These are phyloP conservation scores for Bonia amplexicaulis DNA, from an alignment of 176 grass and related monocot species.

Conservation along the genomic window DNA sequence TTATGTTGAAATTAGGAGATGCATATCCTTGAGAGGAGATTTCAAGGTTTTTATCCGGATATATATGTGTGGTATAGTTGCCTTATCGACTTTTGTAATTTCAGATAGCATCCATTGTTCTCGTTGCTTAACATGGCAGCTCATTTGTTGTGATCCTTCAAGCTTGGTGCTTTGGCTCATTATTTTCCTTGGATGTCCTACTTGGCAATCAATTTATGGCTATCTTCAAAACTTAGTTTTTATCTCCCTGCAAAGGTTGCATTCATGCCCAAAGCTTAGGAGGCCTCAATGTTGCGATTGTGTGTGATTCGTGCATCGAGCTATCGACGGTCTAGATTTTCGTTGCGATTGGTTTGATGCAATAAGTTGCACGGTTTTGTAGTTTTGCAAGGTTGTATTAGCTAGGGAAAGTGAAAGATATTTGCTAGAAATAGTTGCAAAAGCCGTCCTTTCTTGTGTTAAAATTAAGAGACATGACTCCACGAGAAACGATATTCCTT, in stretches of 20 bases:
- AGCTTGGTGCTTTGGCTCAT: too few relatives aligned
- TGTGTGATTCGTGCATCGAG: too few relatives aligned
- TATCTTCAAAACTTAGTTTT: not conserved
- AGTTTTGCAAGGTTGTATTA: not conserved
- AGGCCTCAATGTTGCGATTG: not conserved
- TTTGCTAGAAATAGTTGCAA: not conserved
- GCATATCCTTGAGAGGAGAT: too few relatives aligned
- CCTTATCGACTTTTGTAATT: too few relatives aligned
- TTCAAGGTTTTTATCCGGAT: too few relatives aligned
- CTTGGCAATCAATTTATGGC: not conserved
- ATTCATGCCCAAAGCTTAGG: not conserved
- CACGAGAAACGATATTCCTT: not conserved
- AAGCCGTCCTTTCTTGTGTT: not conserved
- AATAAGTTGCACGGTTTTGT: not conserved
- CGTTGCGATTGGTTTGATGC: not conserved
- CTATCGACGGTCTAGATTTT: not conserved
- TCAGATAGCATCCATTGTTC: too few relatives aligned
- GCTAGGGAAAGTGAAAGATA: not conserved
- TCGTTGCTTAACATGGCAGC: too few relatives aligned
- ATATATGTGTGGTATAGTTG: too few relatives aligned
- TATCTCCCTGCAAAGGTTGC: too few relatives aligned
- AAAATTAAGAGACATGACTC: not conserved
- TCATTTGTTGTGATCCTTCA: too few relatives aligned
- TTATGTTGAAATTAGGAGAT: not conserved
- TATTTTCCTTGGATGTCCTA: not conserved